Conservation (phyloP, 345 rosid species). For the Eucalyptus tenuipes region DNA sequence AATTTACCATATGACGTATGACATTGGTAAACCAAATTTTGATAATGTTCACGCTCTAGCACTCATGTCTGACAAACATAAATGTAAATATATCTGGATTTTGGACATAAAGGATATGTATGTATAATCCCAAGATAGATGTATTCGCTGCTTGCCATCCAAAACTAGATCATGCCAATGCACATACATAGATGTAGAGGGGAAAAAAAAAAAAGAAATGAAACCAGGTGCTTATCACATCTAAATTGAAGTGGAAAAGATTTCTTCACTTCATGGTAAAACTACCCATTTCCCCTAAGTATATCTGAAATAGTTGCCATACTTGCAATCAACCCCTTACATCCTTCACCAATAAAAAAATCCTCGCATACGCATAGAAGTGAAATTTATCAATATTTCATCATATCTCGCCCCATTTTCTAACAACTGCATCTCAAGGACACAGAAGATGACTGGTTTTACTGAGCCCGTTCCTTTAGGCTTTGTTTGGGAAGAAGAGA, state of each 20-base stretch:
- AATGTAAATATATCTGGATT: not conserved
- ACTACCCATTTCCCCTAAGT: not conserved
- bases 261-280: not conserved
- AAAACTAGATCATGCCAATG: not conserved
- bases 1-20: not conserved
- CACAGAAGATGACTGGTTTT: not conserved
- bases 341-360: not conserved
- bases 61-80: not conserved
- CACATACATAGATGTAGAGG: not conserved
- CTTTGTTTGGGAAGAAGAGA: not conserved
- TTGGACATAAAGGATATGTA: not conserved
- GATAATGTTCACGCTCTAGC: not conserved
- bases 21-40: not conserved
- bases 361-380: not conserved
- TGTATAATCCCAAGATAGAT: not conserved
- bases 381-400: not conserved
- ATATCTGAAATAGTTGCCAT: not conserved
- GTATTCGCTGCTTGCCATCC: not conserved
- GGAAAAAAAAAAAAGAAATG: not conserved
- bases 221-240: not conserved
- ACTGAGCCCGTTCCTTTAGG: not conserved
- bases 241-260: not conserved
- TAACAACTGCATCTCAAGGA: not conserved
- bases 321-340: not conserved
- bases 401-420: not conserved